Base-by-base conservation (phyloP, 148 eudicot species). In the Mesembryanthemum crystallinum region DNA sequence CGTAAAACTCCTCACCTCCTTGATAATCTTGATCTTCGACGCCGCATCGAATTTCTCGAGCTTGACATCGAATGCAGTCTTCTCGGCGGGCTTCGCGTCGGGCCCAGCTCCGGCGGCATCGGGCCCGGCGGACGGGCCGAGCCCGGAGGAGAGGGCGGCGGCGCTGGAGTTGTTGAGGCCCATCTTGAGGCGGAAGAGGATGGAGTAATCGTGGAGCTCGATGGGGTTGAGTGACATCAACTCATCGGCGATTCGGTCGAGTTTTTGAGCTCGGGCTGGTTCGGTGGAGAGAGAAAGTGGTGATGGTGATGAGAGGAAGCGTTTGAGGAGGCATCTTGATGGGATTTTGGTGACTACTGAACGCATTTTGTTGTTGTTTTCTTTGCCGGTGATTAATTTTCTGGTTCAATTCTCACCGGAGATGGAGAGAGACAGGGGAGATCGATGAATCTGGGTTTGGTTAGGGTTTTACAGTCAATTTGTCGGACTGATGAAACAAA, bases 11-110 rank as follows among this genome's bases (percentile, higher is more conserved):
- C 97, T 85, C 23, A 91, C 88, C 69, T 91, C 97, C 85, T 91
- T 89, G 23, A 91, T 91, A 23, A 91, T 82, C 88, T 91, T 91
- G 25, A 91, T 88, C 86, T 91, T 91, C 45, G 90, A 28, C 1
- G 85, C 86, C 17, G 92, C 88, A 12, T 92, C 96, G 67, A 85
- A 92, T 73, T 90, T 90, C 83, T 92, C 93, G 51, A 92, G 78
- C 85, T 89, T 92, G 33, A 92, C 79, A 71, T 92, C 96, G 63
- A 92, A 92, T 20, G 71, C 85, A 1, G 88, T 82, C 81, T 92
- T 92, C 86, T 86, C 96, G 37, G 79, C 86, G 35, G 86, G 69
- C 79, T 85, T 78, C 2, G 77, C 67, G 1, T 68, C 87, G 23
- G 83, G 63, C 12, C 65, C 87, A 0, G 35, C n/a, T n/a, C n/a